phyloP scores from a whole-genome alignment of 1,284 basidiomycete species.

The Ceratobasidium papillatum region DNA sequence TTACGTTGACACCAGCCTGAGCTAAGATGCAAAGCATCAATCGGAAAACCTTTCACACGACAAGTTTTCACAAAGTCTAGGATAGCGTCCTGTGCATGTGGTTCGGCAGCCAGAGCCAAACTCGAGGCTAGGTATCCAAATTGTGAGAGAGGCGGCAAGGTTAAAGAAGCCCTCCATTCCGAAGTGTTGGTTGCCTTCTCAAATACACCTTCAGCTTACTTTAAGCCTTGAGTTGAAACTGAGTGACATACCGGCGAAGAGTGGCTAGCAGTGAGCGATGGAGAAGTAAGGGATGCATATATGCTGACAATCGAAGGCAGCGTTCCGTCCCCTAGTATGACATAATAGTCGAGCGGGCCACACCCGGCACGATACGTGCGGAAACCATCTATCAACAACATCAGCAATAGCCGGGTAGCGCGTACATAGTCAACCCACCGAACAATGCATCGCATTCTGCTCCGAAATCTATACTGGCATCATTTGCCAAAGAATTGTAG shows the following conservation, averaged over 20 bases:
- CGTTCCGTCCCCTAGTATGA: slow-evolving; percentile 37
- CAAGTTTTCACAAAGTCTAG: slow-evolving; percentile 26
- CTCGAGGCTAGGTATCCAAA: slow-evolving; percentile 40
- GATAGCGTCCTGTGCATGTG: slow-evolving; percentile 24
- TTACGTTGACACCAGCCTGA: slow-evolving; percentile 34
- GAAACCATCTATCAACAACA: slow-evolving; percentile 27
- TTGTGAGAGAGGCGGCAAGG: slow-evolving; percentile 33
- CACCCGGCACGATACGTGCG: slow-evolving; percentile 39
- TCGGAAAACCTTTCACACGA: slow-evolving; percentile 35
- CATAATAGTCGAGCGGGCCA: slow-evolving; percentile 38
- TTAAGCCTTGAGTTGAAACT: neutral
- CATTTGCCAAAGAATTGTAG: slow-evolving; percentile 39
- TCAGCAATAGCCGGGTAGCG: neutral
- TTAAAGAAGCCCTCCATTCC: slow-evolving; percentile 30
- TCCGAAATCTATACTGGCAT: slow-evolving; percentile 36
- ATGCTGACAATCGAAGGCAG: slow-evolving; percentile 29
- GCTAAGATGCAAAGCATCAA: slow-evolving; percentile 35
- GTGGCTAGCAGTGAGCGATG: neutral
- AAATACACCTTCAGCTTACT: neutral
- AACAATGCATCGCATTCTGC: slow-evolving; percentile 36
- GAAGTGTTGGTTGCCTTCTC: neutral
- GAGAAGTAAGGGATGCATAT: slow-evolving; percentile 30
- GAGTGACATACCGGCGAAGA: neutral
- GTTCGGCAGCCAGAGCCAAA: slow-evolving; percentile 19
- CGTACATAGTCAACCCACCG: neutral